A percentile compares a stretch with the other conserved stretches of the same genome.
These are phyloP conservation scores for Rhododendron ferrugineum DNA, from an alignment of 148 eudicot genomes.

Conservation along the genomic window DNA sequence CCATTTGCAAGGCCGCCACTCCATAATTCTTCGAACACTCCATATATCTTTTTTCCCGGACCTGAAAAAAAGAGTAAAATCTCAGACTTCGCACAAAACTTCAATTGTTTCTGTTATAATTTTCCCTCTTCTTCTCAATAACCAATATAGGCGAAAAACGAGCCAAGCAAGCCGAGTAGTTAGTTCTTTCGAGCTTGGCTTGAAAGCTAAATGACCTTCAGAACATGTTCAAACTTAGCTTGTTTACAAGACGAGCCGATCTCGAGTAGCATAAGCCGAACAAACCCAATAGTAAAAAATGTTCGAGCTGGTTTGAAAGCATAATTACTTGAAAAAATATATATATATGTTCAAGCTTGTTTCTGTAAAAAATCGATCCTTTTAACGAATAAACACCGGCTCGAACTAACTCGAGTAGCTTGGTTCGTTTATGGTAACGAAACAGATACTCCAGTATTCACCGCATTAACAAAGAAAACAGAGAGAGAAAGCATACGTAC, in stretches of 20 bases:
- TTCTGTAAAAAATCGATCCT: neutral
- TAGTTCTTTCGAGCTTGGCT: neutral
- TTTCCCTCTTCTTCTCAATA: neutral
- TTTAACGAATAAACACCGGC: neutral
- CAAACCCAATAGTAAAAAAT: neutral
- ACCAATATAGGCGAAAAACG: neutral
- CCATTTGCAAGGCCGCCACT: conserved; percentile 95
- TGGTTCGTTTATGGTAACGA: neutral
- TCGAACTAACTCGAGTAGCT: neutral
- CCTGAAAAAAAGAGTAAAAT: conserved; percentile 10
- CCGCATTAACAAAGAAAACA: neutral
- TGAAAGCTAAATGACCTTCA: neutral
- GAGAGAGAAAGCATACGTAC: conserved; percentile 5
- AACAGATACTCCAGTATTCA: neutral
- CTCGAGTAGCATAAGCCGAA: neutral
- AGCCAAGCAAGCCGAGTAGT: neutral
- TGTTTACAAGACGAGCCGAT: no score
- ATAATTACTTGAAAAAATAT: neutral
- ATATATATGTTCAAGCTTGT: neutral
- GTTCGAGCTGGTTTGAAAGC: neutral
- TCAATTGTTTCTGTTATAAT: neutral
- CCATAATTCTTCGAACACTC: conserved; percentile 55
- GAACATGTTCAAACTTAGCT: neutral
- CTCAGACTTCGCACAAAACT: neutral
- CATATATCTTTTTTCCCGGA: conserved; percentile 47